Conservation (phyloP, 495 filamentous ascomycete genomes). For the Aspergillus heteromorphus region DNA sequence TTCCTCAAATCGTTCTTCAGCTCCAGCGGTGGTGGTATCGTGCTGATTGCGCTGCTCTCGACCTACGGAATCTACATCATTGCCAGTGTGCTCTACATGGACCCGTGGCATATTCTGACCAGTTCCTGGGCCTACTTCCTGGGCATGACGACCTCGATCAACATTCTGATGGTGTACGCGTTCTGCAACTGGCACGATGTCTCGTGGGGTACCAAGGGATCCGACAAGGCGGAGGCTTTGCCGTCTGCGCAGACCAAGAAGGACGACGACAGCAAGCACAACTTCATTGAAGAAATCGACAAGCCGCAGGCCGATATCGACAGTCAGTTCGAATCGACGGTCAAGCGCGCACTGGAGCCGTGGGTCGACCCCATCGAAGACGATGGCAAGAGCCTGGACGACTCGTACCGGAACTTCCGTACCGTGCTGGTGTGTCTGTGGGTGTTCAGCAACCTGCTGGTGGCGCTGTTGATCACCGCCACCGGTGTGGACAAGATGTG, state of each 20-base stretch:
- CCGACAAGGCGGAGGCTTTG: slow-evolving; percentile 89
- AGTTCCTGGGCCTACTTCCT: slow-evolving; percentile 90
- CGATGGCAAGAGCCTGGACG: slow-evolving; percentile 79
- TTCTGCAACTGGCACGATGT: slow-evolving; percentile 99
- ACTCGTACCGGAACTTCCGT: slow-evolving; percentile 97
- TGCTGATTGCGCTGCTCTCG: slow-evolving; percentile 83
- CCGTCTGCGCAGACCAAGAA: slow-evolving; percentile 82
- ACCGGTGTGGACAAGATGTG: slow-evolving; percentile 73
- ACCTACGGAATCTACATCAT: slow-evolving; percentile 96
- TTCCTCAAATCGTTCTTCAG: slow-evolving; percentile 74
- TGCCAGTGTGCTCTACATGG: slow-evolving; percentile 91
- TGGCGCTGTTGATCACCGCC: slow-evolving; percentile 80
- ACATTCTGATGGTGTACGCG: slow-evolving; percentile 95
- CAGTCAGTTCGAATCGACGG: slow-evolving; percentile 89
- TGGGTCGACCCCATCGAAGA: slow-evolving; percentile 65
- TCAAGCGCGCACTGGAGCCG: slow-evolving; percentile 82
- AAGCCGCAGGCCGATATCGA: slow-evolving; percentile 98
- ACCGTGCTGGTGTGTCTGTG: slow-evolving; percentile 83
- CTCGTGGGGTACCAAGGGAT: slow-evolving; percentile 98
- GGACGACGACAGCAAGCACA: slow-evolving; percentile 71
- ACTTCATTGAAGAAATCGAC: slow-evolving; percentile 90
- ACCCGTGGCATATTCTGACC: slow-evolving; percentile 99
- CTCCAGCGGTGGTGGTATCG: slow-evolving; percentile 66
- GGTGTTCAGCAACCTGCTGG: slow-evolving; percentile 87
- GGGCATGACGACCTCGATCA: slow-evolving; percentile 94